Base-by-base conservation (phyloP, 306 rosid genomes). In the Quercus agrifolia region DNA sequence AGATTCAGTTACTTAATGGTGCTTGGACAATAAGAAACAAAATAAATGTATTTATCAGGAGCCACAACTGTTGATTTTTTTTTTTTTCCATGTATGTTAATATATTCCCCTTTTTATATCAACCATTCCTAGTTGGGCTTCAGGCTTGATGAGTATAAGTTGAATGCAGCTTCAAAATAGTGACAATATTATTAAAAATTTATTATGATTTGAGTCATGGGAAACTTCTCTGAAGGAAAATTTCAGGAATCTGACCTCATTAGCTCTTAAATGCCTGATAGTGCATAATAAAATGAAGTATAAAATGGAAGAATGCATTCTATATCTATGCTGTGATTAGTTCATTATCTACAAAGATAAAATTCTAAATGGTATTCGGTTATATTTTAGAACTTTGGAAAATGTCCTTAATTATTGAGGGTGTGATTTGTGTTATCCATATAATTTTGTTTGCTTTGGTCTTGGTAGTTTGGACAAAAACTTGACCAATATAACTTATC, bases 1-100 rank as follows among this genome's bases (percentile, higher is more conserved):
- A 83, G 81, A 56, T 84, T 77, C 20, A 54, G 28, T 56, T 67
- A 77, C 75, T 56, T 85, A 68, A 57, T 57, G 18, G 33, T 41
- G 74, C 69, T 61, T 70, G 46, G 25, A 56, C 64, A 27, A 41
- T 70, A 11, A 33, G 35, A 52, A 41, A 66, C 49, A 64, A 49
- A 75, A 28, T 4, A 55, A 73, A 14, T 55, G 12, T 12, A 56
- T 56, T 74, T 35, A 56, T n/a, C 68, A 19, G 78, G 10, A 49
- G 11, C 10, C 14, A 28, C 3, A 4, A n/a, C 59, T 49, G 12
- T 41, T 38, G 55, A 41, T 44, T 35, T 51, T 52, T 17, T 56
- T 21, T 20, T 23, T 6, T 0, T 46, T 46, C 11, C 12, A 21
- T 71, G 10, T 15, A 15, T 49, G 31, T 71, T 23, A 49, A 23